Base-by-base conservation (phyloP, 495 filamentous ascomycete genomes). In the Penicillium alfredii region DNA sequence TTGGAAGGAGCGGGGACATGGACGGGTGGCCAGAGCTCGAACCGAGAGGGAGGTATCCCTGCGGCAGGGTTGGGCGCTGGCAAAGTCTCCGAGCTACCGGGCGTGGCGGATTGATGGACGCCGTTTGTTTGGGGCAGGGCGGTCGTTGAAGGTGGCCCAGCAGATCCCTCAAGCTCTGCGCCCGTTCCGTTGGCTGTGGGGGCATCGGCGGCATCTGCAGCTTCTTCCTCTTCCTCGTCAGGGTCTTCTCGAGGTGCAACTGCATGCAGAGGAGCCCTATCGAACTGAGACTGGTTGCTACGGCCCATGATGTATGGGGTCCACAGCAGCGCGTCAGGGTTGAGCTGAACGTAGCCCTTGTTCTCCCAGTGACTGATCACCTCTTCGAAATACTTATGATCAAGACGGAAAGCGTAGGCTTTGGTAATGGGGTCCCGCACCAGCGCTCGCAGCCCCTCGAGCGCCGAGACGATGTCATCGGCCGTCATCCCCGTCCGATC, bases 241-340 rank as follows among this genome's bases (percentile, higher is more conserved):
- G 58, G 60, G 11, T 69, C 79, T 30, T 81, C 86, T 35, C 90
- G 77, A 7, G 82, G 87, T 2, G 89, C 92, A 31, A 98, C 84
- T 0, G 89, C 85, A 41, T 85, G 88, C 18, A 97, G 51, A n/a
- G 83, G 76, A 28, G 79, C 81, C 26, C 88, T 75, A 53, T 96
- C 85, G 55, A 90, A 89, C 42, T 86, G 83, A 0, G 79, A 81
- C n/a, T 81, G 76, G 35, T 86, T 88, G 53, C 76, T 81, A 34
- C 84, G 75, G 14, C 90, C 89, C 87, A 95, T 96, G 35, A 98
- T 77, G 59, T 92, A 98, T 8, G 93, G 92, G n/a, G 86, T 95
- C 92, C 92, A 98, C 3, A 89, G 80, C 23, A 98, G 72, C 7
- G 78, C 77, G 39, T 81, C 77, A 2, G 81, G 78, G 48, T 94